Conservation (phyloP, 1,284 basidiomycete species). For the Pseudozyma sp. region DNA sequence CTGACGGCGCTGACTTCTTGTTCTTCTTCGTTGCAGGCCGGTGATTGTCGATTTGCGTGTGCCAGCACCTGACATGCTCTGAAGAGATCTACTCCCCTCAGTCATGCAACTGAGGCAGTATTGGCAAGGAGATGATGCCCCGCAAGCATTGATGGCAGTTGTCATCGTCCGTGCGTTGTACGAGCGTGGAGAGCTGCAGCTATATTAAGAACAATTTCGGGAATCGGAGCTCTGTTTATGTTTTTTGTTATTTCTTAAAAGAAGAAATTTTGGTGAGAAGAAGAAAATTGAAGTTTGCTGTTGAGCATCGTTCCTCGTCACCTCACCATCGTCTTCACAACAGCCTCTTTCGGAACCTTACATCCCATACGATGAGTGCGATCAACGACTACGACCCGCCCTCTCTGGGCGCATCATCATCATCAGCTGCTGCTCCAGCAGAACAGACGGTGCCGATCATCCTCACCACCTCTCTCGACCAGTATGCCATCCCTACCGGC, state of each 20-base stretch:
- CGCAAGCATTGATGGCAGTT: too few relatives aligned
- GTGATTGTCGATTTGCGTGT: constrained; percentile 37
- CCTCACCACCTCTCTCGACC: constrained; percentile 62
- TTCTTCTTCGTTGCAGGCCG: constrained; percentile 5
- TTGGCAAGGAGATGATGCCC: too few relatives aligned
- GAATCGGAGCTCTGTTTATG: constrained; percentile 15
- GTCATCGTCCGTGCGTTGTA: not conserved
- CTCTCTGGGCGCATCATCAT: not conserved
- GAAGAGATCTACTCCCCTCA: not conserved
- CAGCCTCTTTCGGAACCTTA: too few relatives aligned
- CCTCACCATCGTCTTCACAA: too few relatives aligned
- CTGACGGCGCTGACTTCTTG: constrained; percentile 11
- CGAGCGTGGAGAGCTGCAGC: constrained; percentile 1
- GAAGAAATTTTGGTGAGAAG: constrained; percentile 28
- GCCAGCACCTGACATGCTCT: constrained; percentile 1
- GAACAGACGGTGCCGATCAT: constrained; percentile 54
- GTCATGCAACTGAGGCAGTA: too few relatives aligned
- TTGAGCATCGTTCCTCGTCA: not conserved
- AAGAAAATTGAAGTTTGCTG: constrained; percentile 5
- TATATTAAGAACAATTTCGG: constrained; percentile 11
- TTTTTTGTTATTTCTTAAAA: constrained; percentile 4
- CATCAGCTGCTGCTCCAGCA: not conserved
- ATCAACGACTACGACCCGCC: constrained; percentile 30
- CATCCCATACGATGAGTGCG: constrained; percentile 12
- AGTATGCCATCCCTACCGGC: constrained; percentile 84